These are phyloP conservation scores for Furcasterigmium furcatum DNA, from an alignment of 2,329 filamentous ascomycete species.

Conservation along the genomic window DNA sequence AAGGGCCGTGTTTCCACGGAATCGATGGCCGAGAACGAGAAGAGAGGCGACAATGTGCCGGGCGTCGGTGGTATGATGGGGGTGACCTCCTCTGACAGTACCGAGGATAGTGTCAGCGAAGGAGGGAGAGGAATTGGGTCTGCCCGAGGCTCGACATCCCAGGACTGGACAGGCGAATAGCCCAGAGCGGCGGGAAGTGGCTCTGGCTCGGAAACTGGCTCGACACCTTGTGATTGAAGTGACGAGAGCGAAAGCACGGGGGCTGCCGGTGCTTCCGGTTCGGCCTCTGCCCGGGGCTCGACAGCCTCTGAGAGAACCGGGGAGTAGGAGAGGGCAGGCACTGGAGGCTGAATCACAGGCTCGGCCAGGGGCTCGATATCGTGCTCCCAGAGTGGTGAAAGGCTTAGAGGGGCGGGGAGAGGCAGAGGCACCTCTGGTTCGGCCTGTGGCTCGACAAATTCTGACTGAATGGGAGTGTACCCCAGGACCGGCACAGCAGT, in stretches of 20 bases:
- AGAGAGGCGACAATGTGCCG: slow-evolving; percentile 15
- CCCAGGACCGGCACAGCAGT: slow-evolving; percentile 12
- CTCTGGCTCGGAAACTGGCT: slow-evolving; percentile 18
- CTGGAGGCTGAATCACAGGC: slow-evolving; percentile 20
- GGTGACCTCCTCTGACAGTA: slow-evolving; percentile 29
- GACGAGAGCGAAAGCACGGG: slow-evolving; percentile 16
- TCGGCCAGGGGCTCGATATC: slow-evolving; percentile 14
- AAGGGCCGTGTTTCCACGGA: slow-evolving; percentile 43
- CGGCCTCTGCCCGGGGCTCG: slow-evolving; percentile 21
- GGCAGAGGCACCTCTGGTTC: slow-evolving; percentile 17
- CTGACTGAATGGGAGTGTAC: slow-evolving; percentile 22
- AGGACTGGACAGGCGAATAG: slow-evolving; percentile 36
- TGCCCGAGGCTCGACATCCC: slow-evolving; percentile 34
- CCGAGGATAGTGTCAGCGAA: slow-evolving; percentile 29
- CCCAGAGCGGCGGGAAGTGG: slow-evolving; percentile 20
- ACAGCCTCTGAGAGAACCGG: slow-evolving; percentile 25
- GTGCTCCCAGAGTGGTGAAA: slow-evolving; percentile 10
- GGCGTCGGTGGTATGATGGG: slow-evolving; percentile 31
- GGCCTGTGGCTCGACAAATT: slow-evolving; percentile 24
- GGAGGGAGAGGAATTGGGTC: slow-evolving; percentile 17
- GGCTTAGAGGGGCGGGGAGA: slow-evolving; percentile 9
- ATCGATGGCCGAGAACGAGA: slow-evolving; percentile 42
- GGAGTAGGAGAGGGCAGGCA: slow-evolving; percentile 23
- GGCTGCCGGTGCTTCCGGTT: slow-evolving; percentile 8
- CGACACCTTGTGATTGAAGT: slow-evolving; percentile 21